Conservation (phyloP, 1,284 basidiomycete species). For the Anthracocystis walkeri region DNA sequence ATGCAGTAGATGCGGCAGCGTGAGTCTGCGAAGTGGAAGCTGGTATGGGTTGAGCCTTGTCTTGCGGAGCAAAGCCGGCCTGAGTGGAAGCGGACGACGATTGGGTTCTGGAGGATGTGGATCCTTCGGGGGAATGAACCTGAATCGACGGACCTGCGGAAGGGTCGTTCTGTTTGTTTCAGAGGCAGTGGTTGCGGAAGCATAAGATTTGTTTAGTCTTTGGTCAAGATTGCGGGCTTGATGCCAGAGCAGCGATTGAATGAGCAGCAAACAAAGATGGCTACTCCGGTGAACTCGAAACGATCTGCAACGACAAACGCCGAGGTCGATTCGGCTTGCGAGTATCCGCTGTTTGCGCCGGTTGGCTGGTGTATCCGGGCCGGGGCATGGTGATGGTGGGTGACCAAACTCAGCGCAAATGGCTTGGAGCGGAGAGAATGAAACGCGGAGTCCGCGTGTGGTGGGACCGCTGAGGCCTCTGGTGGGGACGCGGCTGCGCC, state of each 20-base stretch:
- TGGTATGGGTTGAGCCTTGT: constrained; percentile 36
- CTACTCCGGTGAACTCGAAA: neutral
- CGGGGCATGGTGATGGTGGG: neutral
- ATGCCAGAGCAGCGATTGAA: neutral
- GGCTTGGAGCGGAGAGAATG: too few species aligned
- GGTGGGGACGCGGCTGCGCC: constrained; percentile 5
- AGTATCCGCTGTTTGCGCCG: neutral
- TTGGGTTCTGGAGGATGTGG: constrained; percentile 23
- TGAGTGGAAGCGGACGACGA: constrained; percentile 19
- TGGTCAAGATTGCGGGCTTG: neutral
- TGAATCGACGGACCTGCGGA: constrained; percentile 39
- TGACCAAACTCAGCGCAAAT: neutral
- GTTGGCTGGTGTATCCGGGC: neutral
- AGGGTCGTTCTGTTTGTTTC: constrained; percentile 23
- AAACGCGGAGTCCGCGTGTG: neutral
- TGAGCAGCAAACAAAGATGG: neutral
- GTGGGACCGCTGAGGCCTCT: constrained; percentile 2
- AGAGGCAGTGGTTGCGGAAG: neutral
- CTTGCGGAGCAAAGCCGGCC: constrained; percentile 36
- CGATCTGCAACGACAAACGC: neutral
- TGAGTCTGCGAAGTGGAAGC: constrained; percentile 42
- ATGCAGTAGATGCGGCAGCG: constrained; percentile 22
- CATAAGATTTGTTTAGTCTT: neutral
- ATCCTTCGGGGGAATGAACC: constrained; percentile 34
- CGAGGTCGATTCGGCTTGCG: neutral